These are phyloP conservation scores for Polytrichum formosum DNA, from an alignment of 225 moss, liverwort and hornwort genomes.

Conservation along the genomic window DNA sequence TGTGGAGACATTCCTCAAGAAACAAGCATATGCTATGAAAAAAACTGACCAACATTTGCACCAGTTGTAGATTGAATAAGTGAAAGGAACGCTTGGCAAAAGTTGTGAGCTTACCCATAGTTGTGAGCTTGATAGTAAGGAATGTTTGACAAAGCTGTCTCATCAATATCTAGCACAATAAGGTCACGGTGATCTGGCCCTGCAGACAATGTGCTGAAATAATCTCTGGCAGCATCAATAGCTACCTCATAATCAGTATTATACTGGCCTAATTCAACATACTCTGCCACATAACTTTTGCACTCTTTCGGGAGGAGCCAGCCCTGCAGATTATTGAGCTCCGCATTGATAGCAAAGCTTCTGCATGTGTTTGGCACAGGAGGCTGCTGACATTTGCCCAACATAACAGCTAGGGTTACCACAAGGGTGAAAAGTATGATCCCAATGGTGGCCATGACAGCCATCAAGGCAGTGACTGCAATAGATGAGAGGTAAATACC, in stretches of 20 bases:
- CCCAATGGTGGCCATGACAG: slow-evolving; percentile 50
- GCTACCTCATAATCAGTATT: slow-evolving; percentile 58
- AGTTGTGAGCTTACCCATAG: slow-evolving; percentile 53
- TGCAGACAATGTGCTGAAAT: slow-evolving; percentile 42
- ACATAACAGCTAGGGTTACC: slow-evolving; percentile 50
- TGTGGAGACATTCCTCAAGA: no score
- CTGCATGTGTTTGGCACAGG: slow-evolving; percentile 35
- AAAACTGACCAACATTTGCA: no score
- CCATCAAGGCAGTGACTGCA: slow-evolving; percentile 49
- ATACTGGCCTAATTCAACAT: slow-evolving; percentile 66
- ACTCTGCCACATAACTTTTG: slow-evolving; percentile 26
- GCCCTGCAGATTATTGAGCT: slow-evolving; percentile 80
- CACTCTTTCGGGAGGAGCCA: slow-evolving; percentile 55
- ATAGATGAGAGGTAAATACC: slow-evolving; percentile 70
- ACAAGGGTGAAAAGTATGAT: slow-evolving; percentile 70
- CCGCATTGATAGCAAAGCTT: slow-evolving; percentile 63
- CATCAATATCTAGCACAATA: slow-evolving; percentile 85
- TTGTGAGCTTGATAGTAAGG: slow-evolving; percentile 68
- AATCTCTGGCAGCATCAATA: slow-evolving; percentile 58
- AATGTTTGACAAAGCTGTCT: slow-evolving; percentile 76
- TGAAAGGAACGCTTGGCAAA: neutral
- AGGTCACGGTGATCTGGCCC: slow-evolving; percentile 62
- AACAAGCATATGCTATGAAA: no score
- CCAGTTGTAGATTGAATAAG: neutral
- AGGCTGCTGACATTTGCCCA: slow-evolving; percentile 53